Conservation (phyloP, 140 eudicot genomes). For the Ambrosia hybrid region DNA sequence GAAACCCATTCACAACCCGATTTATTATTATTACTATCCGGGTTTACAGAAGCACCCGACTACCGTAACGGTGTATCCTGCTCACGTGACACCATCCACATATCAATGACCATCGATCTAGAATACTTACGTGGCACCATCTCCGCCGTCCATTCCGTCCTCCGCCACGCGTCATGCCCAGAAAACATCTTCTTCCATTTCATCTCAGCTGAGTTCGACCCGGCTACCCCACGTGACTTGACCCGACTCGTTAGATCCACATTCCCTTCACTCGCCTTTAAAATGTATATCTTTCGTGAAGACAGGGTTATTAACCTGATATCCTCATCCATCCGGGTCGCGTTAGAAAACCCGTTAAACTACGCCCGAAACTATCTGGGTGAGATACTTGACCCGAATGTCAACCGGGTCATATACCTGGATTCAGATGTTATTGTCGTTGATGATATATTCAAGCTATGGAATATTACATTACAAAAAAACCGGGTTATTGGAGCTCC, state of each 20-base stretch:
- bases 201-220: conserved; percentile 60
- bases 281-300: conserved; percentile 52
- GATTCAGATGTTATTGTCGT: conserved; percentile 50
- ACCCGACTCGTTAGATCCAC: conserved; percentile 53
- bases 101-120: conserved; percentile 52
- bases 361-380: conserved; percentile 61
- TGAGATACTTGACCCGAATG: conserved; percentile 53
- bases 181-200: conserved; percentile 54
- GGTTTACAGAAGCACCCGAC: conserved; percentile 49
- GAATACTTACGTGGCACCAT: conserved; percentile 48
- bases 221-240: conserved; percentile 45
- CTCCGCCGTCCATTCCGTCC: conserved; percentile 40
- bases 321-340: conserved; percentile 48
- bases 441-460: conserved; percentile 52
- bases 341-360: conserved; percentile 56
- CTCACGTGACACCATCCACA: conserved; percentile 33
- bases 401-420: conserved; percentile 53
- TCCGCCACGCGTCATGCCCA: conserved; percentile 58
- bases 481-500: conserved; percentile 31
- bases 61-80: conserved; percentile 35
- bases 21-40: conserved; percentile 1
- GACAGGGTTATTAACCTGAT: conserved; percentile 51
- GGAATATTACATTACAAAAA: conserved; percentile 35
- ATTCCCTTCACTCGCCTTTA: conserved; percentile 46
- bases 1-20: neutral